Conservation (phyloP, 176 grass and related monocot genomes). For the Musa troglodytarum region DNA sequence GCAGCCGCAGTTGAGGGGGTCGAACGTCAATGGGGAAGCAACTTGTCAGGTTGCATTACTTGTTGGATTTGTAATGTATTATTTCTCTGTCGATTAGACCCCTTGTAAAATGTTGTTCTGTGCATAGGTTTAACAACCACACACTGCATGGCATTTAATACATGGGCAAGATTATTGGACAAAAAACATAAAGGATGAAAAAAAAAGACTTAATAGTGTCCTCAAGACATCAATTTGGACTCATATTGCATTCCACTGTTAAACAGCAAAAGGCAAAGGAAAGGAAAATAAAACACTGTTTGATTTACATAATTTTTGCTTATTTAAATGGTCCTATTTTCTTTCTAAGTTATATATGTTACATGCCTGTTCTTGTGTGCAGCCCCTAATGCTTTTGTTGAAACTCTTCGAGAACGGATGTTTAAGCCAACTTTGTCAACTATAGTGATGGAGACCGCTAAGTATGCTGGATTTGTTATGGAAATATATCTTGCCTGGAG, state of each 20-base stretch:
- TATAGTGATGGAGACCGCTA: constrained; percentile 58
- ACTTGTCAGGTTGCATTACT: constrained; percentile 50
- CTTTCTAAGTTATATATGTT: neutral
- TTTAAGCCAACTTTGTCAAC: constrained; percentile 91
- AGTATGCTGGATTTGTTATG: constrained; percentile 33
- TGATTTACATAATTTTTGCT: neutral
- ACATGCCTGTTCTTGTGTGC: constrained; percentile 25
- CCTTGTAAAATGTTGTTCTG: neutral
- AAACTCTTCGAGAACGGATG: constrained; percentile 89
- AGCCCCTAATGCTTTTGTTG: constrained; percentile 81
- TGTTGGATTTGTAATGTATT: neutral
- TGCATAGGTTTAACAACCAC: neutral
- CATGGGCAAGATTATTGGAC: neutral
- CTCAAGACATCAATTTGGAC: neutral
- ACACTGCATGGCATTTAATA: neutral
- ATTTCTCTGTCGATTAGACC: neutral
- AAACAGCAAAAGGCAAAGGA: neutral
- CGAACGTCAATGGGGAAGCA: constrained; percentile 72
- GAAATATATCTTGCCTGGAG: constrained; percentile 18
- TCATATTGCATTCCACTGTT: neutral
- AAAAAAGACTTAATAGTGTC: neutral
- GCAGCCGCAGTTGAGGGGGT: constrained; percentile 95
- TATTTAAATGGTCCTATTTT: neutral
- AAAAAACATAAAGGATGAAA: neutral
- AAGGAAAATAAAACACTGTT: neutral